Base-by-base conservation (phyloP, 805 yeast genomes). In the Yamadazyma endophytica region DNA sequence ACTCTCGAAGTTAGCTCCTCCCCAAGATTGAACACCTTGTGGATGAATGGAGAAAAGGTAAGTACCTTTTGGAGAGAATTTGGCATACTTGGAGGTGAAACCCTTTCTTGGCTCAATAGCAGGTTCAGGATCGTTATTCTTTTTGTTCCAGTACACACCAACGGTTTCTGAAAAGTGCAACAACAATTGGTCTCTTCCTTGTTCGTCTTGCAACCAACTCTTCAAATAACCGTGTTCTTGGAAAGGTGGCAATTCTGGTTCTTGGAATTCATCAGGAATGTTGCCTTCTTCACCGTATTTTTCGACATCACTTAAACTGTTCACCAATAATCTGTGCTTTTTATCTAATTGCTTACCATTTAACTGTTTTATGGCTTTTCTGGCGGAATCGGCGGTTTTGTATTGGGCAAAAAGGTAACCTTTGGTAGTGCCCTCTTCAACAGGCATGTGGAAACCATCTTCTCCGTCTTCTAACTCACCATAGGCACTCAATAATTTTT, bases 1-100 rank as follows among this genome's bases (percentile, higher is more conserved):
- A 49, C 83, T 73, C 42, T 73, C 77, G 54, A 87, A 87, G 28
- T 75, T 69, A 33, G 75, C 74, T 40, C 97, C 97, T 54, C 97
- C 98, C 95, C 97, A 92, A 17, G 90, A 75, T 57, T 87, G 94
- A 35, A 88, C 79, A 70, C 97, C 97, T 62, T 86, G 95, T 31
- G 87, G 87, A 62, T 90, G 97, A 48, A 88, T 72, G 1, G 97
- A 81, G 47, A 85, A 77, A 43, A 90, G 61, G 53, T 78, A 89
- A 9, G 90, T 79, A 59, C 99, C 99, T 62, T 79, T 79, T 53
- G 97, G 96, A 29, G 97, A 87, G 68, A 88, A 90, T 56, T 80
- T 79, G 49, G 87, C 84, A 48, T 81, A 88, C 40, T 86, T 80
- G 37, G 87, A 79, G 36, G 97, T 88, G 84, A 95, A 87, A 45